These are phyloP conservation scores for Talaromyces rugulosus DNA, from an alignment of 2,329 filamentous ascomycete genomes.

Conservation along the genomic window DNA sequence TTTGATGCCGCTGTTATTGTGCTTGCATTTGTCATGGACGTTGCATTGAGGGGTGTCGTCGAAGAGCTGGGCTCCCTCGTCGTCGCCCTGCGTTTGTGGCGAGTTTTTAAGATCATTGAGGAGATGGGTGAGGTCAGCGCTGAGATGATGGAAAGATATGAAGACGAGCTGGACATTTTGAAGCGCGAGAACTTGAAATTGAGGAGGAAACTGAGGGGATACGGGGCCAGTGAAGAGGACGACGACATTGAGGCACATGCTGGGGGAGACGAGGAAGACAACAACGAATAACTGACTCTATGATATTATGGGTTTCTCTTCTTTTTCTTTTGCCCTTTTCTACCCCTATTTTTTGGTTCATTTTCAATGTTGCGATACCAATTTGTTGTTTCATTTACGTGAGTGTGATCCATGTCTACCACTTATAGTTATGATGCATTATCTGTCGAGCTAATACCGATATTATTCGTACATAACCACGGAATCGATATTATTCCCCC, in stretches of 20 bases:
- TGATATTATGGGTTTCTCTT: not conserved
- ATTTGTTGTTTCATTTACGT: constrained; percentile 14
- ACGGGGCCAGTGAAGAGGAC: constrained; percentile 7
- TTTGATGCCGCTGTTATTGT: constrained; percentile 63
- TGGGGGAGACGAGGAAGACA: constrained; percentile 8
- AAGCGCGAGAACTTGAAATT: constrained; percentile 9
- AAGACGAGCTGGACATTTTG: constrained; percentile 46
- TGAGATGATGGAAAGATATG: constrained; percentile 58
- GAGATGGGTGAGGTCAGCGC: constrained; percentile 61
- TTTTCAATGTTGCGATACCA: not conserved
- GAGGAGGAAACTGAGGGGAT: constrained; percentile 10
- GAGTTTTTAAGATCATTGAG: constrained; percentile 67
- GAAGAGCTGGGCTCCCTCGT: constrained; percentile 50
- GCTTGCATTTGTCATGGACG: constrained; percentile 58
- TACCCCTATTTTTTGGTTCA: not conserved
- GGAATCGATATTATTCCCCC: not conserved
- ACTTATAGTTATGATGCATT: not conserved
- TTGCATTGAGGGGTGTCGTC: constrained; percentile 53
- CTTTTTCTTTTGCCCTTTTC: not conserved
- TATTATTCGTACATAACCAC: not conserved
- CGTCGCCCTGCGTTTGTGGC: constrained; percentile 62
- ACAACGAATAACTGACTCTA: constrained; percentile 3
- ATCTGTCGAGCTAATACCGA: not conserved
- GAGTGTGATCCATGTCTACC: not conserved
- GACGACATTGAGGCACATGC: constrained; percentile 10